Percentiles rank a stretch among this genome's conserved stretches.
Conservation (phyloP, 1,284 basidiomycete species). For the Meripilus lineatus region DNA sequence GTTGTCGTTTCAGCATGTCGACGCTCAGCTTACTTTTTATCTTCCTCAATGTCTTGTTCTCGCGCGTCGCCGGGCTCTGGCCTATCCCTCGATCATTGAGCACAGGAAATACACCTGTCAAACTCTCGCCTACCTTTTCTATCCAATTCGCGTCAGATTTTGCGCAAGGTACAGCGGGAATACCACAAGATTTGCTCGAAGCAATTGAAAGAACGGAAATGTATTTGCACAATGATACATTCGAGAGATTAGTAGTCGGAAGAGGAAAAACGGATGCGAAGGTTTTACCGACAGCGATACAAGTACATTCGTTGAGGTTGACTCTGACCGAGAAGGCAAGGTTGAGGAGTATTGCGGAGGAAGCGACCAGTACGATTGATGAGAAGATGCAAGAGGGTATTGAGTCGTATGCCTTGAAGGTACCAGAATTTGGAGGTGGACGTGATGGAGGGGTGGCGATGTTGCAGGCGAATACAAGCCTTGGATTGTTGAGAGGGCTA, state of each 20-base stretch:
- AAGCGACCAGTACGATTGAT: conserved; percentile 45
- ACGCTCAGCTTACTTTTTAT: no score
- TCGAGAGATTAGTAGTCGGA: conserved; percentile 39
- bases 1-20: no score
- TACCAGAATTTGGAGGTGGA: conserved; percentile 38
- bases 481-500: conserved; percentile 78
- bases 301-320: conserved; percentile 28
- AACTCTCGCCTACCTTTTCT: conserved; percentile 39
- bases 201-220: conserved; percentile 34
- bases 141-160: no score
- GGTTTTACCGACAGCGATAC: conserved; percentile 20
- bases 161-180: conserved; percentile 10
- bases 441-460: conserved; percentile 47
- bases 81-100: conserved; percentile 48
- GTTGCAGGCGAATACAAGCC: conserved; percentile 59
- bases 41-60: not conserved
- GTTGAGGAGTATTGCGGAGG: conserved; percentile 38
- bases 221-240: conserved; percentile 33
- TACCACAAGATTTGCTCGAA: conserved; percentile 34
- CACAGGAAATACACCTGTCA: conserved; percentile 43
- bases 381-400: no score
- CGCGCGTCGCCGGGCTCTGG: conserved; percentile 41
- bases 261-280: conserved; percentile 34
- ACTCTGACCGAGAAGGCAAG: conserved; percentile 27
- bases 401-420: conserved; percentile 60